These are phyloP conservation scores for Yamadazyma siamensis DNA, from an alignment of 1,139 yeast genomes.

Conservation along the genomic window DNA sequence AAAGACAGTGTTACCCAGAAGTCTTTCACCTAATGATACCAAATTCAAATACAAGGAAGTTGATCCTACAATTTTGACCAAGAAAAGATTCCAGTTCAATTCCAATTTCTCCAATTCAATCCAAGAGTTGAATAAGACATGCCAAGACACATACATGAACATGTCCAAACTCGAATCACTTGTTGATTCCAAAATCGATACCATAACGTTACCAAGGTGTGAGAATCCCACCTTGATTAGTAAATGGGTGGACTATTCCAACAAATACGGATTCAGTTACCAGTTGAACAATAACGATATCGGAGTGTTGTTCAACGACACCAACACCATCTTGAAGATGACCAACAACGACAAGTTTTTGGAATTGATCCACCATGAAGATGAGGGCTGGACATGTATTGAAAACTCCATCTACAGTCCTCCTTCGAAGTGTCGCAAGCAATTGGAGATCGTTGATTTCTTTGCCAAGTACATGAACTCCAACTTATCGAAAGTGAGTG, in stretches of 20 bases:
- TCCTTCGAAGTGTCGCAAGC: constrained; percentile 63
- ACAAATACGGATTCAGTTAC: constrained; percentile 93
- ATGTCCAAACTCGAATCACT: constrained; percentile 39
- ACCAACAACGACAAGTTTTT: constrained; percentile 64
- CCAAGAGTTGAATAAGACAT: constrained; percentile 34
- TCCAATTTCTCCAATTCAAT: constrained; percentile 39
- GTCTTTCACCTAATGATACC: constrained; percentile 91
- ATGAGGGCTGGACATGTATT: constrained; percentile 71
- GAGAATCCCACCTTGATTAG: constrained; percentile 75
- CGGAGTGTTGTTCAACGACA: constrained; percentile 88
- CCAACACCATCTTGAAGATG: constrained; percentile 71
- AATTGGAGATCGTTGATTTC: constrained; percentile 78
- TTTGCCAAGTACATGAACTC: constrained; percentile 83
- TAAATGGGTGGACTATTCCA: constrained; percentile 97
- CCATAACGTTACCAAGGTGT: constrained; percentile 41
- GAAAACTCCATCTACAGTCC: constrained; percentile 55
- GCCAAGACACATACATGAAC: constrained; percentile 41
- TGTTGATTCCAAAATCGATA: constrained; percentile 30
- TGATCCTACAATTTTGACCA: constrained; percentile 36
- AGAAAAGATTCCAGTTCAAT: constrained; percentile 41
- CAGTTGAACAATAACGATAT: constrained; percentile 87
- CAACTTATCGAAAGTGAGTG: constrained; percentile 73
- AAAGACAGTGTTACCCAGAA: constrained; percentile 72
- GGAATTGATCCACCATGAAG: constrained; percentile 55
- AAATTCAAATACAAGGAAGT: constrained; percentile 83